Evolutionary conservation across 1,284 basidiomycete species (phyloP), one percentile per base, ranked within the genome.

Genomic region (Fomitopsis palustris): DNA sequence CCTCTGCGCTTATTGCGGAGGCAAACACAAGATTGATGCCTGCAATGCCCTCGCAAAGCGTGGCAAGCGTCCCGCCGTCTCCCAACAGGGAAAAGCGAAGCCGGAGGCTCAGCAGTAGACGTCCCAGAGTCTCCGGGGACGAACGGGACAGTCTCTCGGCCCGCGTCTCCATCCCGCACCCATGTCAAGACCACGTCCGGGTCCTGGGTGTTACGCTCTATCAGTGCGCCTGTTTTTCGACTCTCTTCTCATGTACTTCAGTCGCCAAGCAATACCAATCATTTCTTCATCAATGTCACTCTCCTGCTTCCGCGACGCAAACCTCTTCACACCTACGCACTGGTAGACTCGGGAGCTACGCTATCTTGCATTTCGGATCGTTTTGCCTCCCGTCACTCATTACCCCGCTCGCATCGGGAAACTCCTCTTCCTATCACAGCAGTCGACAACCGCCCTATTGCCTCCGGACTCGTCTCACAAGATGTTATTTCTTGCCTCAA

Each of bases 271-370:
- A 66, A 65, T 38, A 43, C 66, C 21, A 41, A 62, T 23, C 75
- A 77, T 67, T 76, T 77, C 58, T 72, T 77, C 54, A 64, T 77
- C 39, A 59, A 65, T 55, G 41, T 78, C 54, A 56, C 52, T 54
- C 68, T 78, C 35, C 53, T 19, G 5, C 74, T 77, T 47, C 73
- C 72, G 38, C 62, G 69, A 52, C 55, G 59, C 51, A 64, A 65
- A 58, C 67, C 71, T 19, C 64, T 77, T 8, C 17, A 23, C 8
- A 71, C 65, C 1, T 68, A 64, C 60, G 74, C 72, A 35, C 65
- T 78, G 16, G 57, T 78, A 27, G 75, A 78, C 60, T 72, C 56
- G 53, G 74, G 76, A 43, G 72, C 75, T 21, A 66, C 70, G 1
- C 49, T 54, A 3, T 78, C 73, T 5, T 74, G 70, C 56, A 77